phyloP scores from a whole-genome alignment of 371 early-diverging fungal genomes.

The Lichtheimia ornata region DNA sequence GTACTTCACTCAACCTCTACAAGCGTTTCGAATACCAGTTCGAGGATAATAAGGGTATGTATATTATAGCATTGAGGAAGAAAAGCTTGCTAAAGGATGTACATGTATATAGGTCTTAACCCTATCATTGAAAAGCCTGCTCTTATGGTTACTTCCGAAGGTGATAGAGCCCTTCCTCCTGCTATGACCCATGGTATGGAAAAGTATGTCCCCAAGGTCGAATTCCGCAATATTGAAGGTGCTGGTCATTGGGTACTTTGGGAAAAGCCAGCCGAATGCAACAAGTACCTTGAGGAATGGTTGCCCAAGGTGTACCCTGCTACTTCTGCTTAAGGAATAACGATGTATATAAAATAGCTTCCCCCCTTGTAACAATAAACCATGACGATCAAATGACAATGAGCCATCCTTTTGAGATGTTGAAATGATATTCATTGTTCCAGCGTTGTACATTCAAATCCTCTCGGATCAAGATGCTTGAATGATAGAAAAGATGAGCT shows the following conservation, averaged over 20 bases:
- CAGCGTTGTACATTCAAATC: too few species aligned
- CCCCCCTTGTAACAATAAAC: too few species aligned
- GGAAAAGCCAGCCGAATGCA: conserved; percentile 43
- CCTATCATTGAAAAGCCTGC: conserved; percentile 35
- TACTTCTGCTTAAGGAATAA: too few species aligned
- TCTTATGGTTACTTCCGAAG: conserved; percentile 44
- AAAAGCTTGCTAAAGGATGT: not conserved
- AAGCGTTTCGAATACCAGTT: conserved; percentile 38
- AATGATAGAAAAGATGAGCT: too few species aligned
- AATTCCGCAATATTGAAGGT: conserved; percentile 29
- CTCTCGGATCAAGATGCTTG: too few species aligned
- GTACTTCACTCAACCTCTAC: conserved; percentile 49
- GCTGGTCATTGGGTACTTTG: conserved; percentile 53
- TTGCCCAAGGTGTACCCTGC: conserved; percentile 20
- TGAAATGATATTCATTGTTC: too few species aligned
- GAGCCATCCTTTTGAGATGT: too few species aligned
- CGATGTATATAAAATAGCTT: too few species aligned
- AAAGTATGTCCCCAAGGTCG: conserved; percentile 34
- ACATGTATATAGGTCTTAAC: conserved; percentile 31
- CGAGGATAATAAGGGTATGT: conserved; percentile 37
- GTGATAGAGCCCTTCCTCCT: conserved; percentile 43
- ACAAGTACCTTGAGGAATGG: conserved; percentile 30
- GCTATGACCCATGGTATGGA: conserved; percentile 36
- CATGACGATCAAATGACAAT: too few species aligned
- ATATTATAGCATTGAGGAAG: not conserved